Evolutionary conservation across 768 basidiomycete genomes (phyloP).

Genomic region (Lactarius vividus): DNA sequence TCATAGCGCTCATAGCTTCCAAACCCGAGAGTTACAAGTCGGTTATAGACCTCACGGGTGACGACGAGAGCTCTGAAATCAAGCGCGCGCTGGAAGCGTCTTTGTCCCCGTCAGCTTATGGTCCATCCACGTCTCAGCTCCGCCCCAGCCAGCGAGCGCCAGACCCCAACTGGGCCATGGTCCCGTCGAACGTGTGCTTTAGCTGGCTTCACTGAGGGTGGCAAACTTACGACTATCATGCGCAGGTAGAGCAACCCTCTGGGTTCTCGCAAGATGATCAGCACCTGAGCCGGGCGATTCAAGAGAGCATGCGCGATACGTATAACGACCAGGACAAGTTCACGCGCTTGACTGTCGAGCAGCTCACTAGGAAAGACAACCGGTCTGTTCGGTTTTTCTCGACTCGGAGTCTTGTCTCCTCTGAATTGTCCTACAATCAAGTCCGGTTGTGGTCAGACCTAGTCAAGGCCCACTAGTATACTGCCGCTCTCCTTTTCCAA

Average conservation of each 20-base stretch:
- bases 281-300: conserved; percentile 64
- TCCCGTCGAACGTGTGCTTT: conserved; percentile 58
- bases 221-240: background rate
- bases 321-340: conserved; percentile 47
- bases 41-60: conserved; percentile 60
- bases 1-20: conserved; percentile 30
- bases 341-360: conserved; percentile 51
- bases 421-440: conserved; percentile 31
- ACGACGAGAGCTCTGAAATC: conserved; percentile 51
- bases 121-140: conserved; percentile 39
- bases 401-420: background rate
- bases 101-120: conserved; percentile 36
- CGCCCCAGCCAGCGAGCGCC: conserved; percentile 60
- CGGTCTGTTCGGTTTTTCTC: conserved; percentile 42
- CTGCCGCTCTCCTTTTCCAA: conserved; percentile 61
- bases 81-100: conserved; percentile 54
- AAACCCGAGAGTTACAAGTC: conserved; percentile 31
- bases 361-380: conserved; percentile 53
- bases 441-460: conserved; percentile 71
- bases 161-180: conserved; percentile 67
- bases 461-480: conserved; percentile 50
- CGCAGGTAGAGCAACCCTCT: conserved; percentile 28
- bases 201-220: conserved; percentile 4
- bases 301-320: conserved; percentile 56
- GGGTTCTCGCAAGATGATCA: conserved; percentile 56